These are phyloP conservation scores for Aspergillus sparsus DNA, from an alignment of 495 filamentous ascomycete species.

Conservation along the genomic window DNA sequence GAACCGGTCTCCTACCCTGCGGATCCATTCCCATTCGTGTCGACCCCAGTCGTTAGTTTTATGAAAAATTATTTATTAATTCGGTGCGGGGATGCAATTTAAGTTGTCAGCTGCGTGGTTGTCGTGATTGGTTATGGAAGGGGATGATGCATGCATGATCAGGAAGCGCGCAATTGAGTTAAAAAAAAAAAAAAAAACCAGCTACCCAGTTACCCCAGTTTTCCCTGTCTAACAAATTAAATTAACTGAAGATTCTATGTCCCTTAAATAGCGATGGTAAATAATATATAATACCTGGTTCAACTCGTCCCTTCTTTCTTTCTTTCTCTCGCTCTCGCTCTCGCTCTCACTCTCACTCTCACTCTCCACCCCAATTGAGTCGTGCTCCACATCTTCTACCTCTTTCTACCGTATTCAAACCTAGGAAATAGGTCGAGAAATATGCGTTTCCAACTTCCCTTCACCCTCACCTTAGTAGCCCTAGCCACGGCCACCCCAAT, in stretches of 20 bases:
- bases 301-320: neutral
- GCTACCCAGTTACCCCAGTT: neutral
- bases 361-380: neutral
- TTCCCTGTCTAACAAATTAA: neutral
- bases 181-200: neutral
- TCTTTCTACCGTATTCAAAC: neutral
- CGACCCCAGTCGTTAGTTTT: neutral
- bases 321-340: neutral
- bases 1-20: neutral
- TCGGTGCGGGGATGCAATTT: constrained; percentile 1
- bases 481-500: constrained; percentile 13
- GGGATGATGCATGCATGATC: neutral
- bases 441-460: constrained; percentile 18
- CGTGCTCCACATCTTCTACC: neutral
- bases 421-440: too few species aligned
- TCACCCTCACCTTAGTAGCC: constrained; percentile 10
- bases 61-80: neutral
- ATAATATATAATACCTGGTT: too few species aligned
- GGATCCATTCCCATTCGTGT: neutral
- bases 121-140: too few species aligned
- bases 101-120: neutral
- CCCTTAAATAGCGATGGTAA: too few species aligned
- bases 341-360: neutral
- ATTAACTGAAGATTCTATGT: neutral
- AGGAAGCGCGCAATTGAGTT: neutral